Evolutionary conservation across 2,329 filamentous ascomycete species (phyloP), one percentile per base, ranked within the genome.

Genomic region (Aspergillus eucalypticola): DNA sequence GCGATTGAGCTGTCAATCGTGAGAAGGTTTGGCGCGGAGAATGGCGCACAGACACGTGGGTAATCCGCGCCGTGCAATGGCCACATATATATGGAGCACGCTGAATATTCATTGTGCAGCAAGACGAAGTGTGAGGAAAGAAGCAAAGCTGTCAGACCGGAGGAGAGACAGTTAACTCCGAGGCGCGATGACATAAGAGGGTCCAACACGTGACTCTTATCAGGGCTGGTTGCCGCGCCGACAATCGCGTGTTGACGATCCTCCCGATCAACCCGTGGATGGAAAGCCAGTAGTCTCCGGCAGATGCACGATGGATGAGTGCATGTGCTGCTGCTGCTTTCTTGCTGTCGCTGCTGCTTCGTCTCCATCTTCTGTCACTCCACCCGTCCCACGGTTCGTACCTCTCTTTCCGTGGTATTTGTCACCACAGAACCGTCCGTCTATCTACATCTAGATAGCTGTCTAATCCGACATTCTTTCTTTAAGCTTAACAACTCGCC

Each of bases 41-140:
- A 3, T 35, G 56, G 29, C 63, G 56, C 6, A 62, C 3, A 35
- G 66, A 56, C 32, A 57, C 44, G 3, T 59, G 65, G 42, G 51
- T 35, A 29, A 64, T 51, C 32, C 59, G 67, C 41, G 54, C 63
- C 6, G 72, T 73, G 63, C 73, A 75, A 61, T 68, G 65, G 3
- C 66, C 69, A 60, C 73, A 74, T 49, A 71, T 53, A 61, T 71
- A 71, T 3, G 65, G 64, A 10, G 66, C 57, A 11, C 67, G 67
- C 39, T 68, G 65, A 11, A 71, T 29, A 59, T 59, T 66, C 69
- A 76, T 75, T 29, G 46, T 62, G 64, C 50, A 50, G 49, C 46
- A 32, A 35, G 55, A 15, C 48, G 21, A 25, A 38, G 32, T 7
- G 52, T 21, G 32, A 59, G 35, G 59, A 48, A 48, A 41, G 46